Evolutionary conservation across 2,329 filamentous ascomycete genomes (phyloP), one percentile per base, ranked within the genome.

Genomic region (Aspergillus bombycis): DNA sequence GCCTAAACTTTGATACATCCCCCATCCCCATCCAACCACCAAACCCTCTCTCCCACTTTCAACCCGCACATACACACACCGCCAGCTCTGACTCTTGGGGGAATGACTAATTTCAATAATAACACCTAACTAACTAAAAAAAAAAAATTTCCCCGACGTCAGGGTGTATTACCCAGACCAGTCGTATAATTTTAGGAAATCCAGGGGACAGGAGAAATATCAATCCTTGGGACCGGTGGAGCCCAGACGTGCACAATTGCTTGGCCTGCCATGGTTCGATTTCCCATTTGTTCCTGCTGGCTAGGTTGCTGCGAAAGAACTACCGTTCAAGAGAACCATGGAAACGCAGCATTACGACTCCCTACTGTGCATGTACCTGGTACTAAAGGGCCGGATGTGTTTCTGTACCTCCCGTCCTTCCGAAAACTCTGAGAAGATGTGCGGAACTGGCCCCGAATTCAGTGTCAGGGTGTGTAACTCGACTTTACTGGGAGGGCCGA

Each of bases 281-380:
- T 58, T 56, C 28, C 48, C 48, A 61, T 66, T 59, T 48, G 53
- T 60, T 34, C 19, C 45, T 32, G 34, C 12, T 52, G 43, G 43
- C 21, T 32, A 52, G 28, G 48, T 52, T 52, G 28, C 28, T 52
- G 19, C 28, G 45, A 58, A 52, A 67, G 67, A 68, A 68, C 63
- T 52, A 56, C 60, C 43, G 67, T 68, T 67, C 63, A 46, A 53
- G 58, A 57, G 57, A 69, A 68, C 64, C 64, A 69, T 66, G 65
- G 66, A 67, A 66, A 59, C 48, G n/a, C 46, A n/a, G 11, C 48
- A 52, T 52, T 52, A 52, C 48, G 28, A 52, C 26, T 52, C 26
- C 46, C 46, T 52, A 28, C 28, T 32, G 28, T 52, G 48, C 21
- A 52, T 52, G 48, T 32, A 34, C 21, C 26, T 19, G 34, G 26